A percentile compares a stretch with the other conserved stretches of the same genome.
These are phyloP conservation scores for Plasmodium relictum DNA, from an alignment of 169 alveolate species.

Conservation along the genomic window DNA sequence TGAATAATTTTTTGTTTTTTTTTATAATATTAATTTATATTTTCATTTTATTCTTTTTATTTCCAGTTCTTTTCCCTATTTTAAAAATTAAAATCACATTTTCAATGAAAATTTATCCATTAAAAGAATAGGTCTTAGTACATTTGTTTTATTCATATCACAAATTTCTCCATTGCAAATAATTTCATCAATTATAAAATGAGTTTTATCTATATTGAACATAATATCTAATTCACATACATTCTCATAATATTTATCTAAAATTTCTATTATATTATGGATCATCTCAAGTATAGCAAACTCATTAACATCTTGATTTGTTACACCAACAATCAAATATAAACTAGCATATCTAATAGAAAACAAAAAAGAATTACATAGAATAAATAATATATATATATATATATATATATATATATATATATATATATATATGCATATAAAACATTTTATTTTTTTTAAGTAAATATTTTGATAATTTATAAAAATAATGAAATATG, in stretches of 20 bases:
- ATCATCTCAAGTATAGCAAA: constrained; percentile 97
- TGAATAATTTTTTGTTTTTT: not conserved
- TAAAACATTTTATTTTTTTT: not conserved
- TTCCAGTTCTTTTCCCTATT: not conserved
- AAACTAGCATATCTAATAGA: constrained; percentile 96
- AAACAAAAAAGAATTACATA: not conserved
- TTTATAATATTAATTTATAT: not conserved
- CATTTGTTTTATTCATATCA: constrained; percentile 94
- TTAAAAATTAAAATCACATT: constrained; percentile 15
- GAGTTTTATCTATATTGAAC: constrained; percentile 99
- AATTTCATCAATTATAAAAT: constrained; percentile 98
- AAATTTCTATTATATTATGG: constrained; percentile 97
- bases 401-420: no score
- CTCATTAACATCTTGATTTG: constrained; percentile 92
- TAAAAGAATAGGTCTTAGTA: constrained; percentile 80
- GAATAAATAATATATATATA: not conserved
- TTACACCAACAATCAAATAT: constrained; percentile 95
- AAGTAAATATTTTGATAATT: not conserved
- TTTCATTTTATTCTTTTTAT: not conserved
- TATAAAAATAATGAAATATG: not conserved
- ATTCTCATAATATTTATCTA: constrained; percentile 97
- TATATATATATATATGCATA: not conserved
- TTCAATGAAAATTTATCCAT: constrained; percentile 38
- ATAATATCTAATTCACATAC: constrained; percentile 95
- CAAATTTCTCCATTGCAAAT: constrained; percentile 94